Base-by-base conservation (phyloP, 1,139 yeast genomes). In the Saccharomycopsis crataegensis region DNA sequence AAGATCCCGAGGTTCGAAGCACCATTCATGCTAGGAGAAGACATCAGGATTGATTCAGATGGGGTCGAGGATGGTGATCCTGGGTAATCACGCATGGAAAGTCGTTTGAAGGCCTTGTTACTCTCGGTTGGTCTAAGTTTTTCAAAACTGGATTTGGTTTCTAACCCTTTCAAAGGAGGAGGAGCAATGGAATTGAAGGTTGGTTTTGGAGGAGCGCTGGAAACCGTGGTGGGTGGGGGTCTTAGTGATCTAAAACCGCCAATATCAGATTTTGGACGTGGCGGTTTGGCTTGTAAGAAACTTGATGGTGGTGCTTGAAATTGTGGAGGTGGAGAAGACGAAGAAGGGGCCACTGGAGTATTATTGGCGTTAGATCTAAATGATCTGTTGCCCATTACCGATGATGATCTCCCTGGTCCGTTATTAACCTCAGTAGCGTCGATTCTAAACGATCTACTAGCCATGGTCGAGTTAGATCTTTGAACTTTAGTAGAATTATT, bases 101-200 rank as follows among this genome's bases (percentile, higher is more conserved):
- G 55, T 17, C 58, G 34, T 33, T 51, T 56, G 40, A 54, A 56
- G 6, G 54, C 56, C 17, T 37, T 11, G 36, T 48, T 50, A 32
- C 38, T 48, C 3, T 41, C 43, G 9, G 48, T 11, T 12, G 49
- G 49, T 37, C 58, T 47, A 14, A 55, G 17, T 41, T 55, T 55
- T 38, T 55, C 58, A 40, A 53, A 55, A 48, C 58, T 55, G 11
- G 56, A 53, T 42, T 55, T 55, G 3, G 56, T 46, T 32, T 45
- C 52, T 16, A 52, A 42, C 28, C 31, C 53, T 7, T 42, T 7
- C 28, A 22, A 22, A 16, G 42, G 14, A 8, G 16, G 28, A 14
- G 12, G 45, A 5, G 14, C 14, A 32, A 28, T 17, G 11, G 31
- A 22, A 22, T 22, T 22, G 28, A 22, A 22, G 28, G 28, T 22